These are phyloP conservation scores for Scheffersomyces amazonensis DNA, from an alignment of 805 yeast species.

Conservation along the genomic window DNA sequence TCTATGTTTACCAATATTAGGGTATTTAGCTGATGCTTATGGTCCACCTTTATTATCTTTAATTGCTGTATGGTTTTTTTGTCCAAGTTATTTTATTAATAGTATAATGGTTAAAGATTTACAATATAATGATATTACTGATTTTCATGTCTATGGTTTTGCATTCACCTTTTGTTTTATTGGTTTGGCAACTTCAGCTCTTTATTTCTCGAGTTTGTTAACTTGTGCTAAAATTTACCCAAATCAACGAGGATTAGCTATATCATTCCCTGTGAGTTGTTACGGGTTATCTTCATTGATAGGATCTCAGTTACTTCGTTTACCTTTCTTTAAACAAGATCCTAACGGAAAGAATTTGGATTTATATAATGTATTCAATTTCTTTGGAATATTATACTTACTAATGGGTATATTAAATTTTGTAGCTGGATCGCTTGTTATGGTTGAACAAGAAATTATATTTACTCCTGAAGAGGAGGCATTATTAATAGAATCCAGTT, in stretches of 20 bases:
- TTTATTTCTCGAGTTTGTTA: constrained; percentile 66
- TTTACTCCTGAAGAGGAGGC: constrained; percentile 21
- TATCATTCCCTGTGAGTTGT: constrained; percentile 83
- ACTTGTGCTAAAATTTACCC: constrained; percentile 90
- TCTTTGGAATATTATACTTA: constrained; percentile 52
- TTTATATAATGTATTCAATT: constrained; percentile 49
- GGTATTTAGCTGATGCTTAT: constrained; percentile 79
- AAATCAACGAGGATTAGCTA: constrained; percentile 69
- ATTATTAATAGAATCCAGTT: constrained; percentile 19
- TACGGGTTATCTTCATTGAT: constrained; percentile 82
- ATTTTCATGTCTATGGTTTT: constrained; percentile 18
- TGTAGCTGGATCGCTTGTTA: constrained; percentile 61
- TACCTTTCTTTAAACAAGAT: constrained; percentile 29
- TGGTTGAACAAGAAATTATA: constrained; percentile 46
- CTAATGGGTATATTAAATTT: constrained; percentile 59
- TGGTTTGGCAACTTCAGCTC: constrained; percentile 71
- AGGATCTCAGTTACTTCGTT: constrained; percentile 59
- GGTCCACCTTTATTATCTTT: constrained; percentile 75
- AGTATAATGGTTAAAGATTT: constrained; percentile 16
- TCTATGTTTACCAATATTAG: constrained; percentile 75
- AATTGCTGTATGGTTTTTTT: constrained; percentile 56
- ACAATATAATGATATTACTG: neutral
- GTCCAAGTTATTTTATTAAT: constrained; percentile 61
- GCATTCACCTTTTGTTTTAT: constrained; percentile 54
- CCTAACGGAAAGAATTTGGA: constrained; percentile 31